Evolutionary conservation across 2,329 filamentous ascomycete species (phyloP), one percentile per base, ranked within the genome.

Genomic region (Exophiala alcalophila): DNA sequence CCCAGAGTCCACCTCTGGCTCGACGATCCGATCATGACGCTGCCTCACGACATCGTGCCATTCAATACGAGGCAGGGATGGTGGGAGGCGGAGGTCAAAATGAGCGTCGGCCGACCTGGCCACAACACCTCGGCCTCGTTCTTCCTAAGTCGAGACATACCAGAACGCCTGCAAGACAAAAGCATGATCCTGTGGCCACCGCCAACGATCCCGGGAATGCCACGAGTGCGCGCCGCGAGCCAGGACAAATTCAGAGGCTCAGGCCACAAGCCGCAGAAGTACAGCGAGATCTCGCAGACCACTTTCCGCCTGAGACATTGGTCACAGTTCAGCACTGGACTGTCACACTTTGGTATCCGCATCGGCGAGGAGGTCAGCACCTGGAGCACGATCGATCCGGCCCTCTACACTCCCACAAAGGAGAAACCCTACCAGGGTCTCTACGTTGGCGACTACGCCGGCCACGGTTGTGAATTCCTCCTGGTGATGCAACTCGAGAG

Each of bases 371-470:
- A 73, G 29, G 67, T 80, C 12, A 70, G 71, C 2, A 82, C 77
- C 0, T 83, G 80, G 56, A 87, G 84, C 0, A 94, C 89, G 0
- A 69, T 97, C 1, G 80, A 88, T 29, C 77, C 81, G 3, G 68
- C 68, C 2, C 65, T 84, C n/a, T 96, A 94, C 61, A 92, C 81
- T 0, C 88, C 91, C 0, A 94, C 89, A 0, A 62, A 68, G 7
- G 73, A 81, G 40, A 91, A 89, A 60, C 90, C 89, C 0, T 96
- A 83, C 71, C 81, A 88, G 50, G 91, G 91, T 0, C 87, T 98
- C 20, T 97, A 87, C 85, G 84, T 89, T 11, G 90, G 90, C 1
- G 90, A 96, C 61, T 96, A 95, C 58, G 84, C 81, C 18, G 81
- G 79, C 0, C 90, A 97, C 57, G 89, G 90, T 1, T 90, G 84